Base-by-base conservation (phyloP, 2,329 filamentous ascomycete species). In the Cercospora sojina region DNA sequence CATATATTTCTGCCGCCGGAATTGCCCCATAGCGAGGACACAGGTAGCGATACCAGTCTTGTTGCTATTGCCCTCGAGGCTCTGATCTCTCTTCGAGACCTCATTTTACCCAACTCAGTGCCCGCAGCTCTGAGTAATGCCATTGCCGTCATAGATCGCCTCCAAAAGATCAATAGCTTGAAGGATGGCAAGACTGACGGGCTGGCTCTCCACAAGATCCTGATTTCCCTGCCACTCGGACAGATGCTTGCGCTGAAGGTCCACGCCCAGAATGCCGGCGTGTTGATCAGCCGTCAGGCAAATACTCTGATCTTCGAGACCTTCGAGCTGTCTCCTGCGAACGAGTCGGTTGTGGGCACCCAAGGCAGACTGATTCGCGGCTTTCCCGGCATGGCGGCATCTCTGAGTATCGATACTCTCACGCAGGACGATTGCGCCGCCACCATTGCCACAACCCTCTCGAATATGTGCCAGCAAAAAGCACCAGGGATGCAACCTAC, bases 261-360 rank as follows among this genome's bases (percentile, higher is more conserved):
- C 12, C 25, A 35, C 10, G 65, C 43, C 16, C 72, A 73, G 35
- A 76, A 76, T 57, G 72, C 74, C 3, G 74, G 59, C 0, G 61
- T 74, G 1, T 1, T 74, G 8, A 60, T 74, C 29, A 72, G 67
- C 20, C 75, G 72, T 62, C 38, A 62, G 7, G 18, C 62, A 2
- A 53, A 70, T 20, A 29, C 77, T 70, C 68, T 83, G 70, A 18
- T 86, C 64, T 84, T 89, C 56, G 88, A 91, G 74, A 80, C 81
- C 0, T 90, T 90, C 64, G 88, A 91, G 73, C 80, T 84, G 0
- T 88, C 87, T 0, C 79, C 88, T 0, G 73, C 74, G 0, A 85
- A 84, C 1, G 79, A 85, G 51, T 76, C 81, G 13, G 84, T 88
- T 0, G 78, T 89, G 1, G 80, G 81, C 0, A 76, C 85, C 0